Percentiles rank a stretch among this genome's conserved stretches.
Conservation (phyloP, 176 grass and related monocot genomes). For the Coix lacrymajobi region DNA sequence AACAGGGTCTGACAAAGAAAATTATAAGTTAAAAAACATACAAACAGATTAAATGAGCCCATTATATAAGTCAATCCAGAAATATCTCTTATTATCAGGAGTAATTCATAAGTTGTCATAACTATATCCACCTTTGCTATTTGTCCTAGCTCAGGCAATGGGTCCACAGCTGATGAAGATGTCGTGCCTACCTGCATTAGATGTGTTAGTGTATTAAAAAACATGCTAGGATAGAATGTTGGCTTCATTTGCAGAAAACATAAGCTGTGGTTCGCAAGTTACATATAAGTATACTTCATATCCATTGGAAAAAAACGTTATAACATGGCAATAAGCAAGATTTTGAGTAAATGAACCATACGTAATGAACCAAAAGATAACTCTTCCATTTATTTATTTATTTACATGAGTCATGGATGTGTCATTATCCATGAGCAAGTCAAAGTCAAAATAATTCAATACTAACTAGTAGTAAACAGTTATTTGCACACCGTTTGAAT, state of each 20-base stretch:
- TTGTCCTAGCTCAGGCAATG: conserved; percentile 49
- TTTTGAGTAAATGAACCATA: neutral
- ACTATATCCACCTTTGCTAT: conserved; percentile 51
- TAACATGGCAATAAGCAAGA: neutral
- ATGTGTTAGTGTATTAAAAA: neutral
- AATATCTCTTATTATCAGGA: conserved; percentile 2
- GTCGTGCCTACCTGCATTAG: conserved; percentile 65
- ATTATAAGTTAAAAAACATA: neutral
- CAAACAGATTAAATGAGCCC: neutral
- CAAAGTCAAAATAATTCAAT: neutral
- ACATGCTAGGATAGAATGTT: neutral
- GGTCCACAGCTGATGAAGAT: conserved; percentile 70
- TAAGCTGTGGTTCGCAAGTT: neutral
- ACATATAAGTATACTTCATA: neutral
- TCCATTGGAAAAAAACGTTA: neutral
- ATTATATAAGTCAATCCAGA: neutral
- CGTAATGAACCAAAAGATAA: neutral
- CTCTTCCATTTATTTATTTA: neutral
- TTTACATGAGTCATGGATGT: neutral
- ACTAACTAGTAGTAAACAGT: neutral
- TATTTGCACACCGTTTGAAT: neutral
- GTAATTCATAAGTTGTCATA: conserved; percentile 6
- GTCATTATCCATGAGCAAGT: neutral
- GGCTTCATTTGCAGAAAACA: neutral
- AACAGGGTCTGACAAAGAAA: neutral